Base-by-base conservation (phyloP, 768 basidiomycete genomes). In the Leccinum incarnatum region DNA sequence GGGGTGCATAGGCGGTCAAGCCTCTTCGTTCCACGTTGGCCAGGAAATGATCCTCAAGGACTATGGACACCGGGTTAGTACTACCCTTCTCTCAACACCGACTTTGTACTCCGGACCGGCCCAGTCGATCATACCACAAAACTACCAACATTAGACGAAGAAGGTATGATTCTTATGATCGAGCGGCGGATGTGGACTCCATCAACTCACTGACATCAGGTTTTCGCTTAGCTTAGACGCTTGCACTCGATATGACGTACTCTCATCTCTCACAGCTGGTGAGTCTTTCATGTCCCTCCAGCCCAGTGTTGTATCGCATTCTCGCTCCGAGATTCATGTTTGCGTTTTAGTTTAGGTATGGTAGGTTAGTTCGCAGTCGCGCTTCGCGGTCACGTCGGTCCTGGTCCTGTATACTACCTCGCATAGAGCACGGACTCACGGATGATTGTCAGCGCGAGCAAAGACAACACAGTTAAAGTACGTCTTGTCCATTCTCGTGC, bases 361-460 rank as follows among this genome's bases (percentile, higher is more conserved):
- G 84, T 87, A 59, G 88, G 86, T 45, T 94, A 92, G 71, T 98
- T 95, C 69, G 83, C 97, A 17, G 92, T 93, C 25, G 92, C 90
- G 23, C 78, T 97, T 45, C 78, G 96, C 27, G 95, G 96, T 0
- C 96, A 99, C 69, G 89, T 98, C 15, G 93, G 89, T 6, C 87
- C 93, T 9, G 96, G 89, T 6, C 87, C 93, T 9, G 96, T 98
- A 14, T 98, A 98, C 71, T 80, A 97, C 42, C 79, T 99, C 36
- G 87, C 94, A 4, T 99, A 96, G 96, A 95, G 91, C 59, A 89
- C 93, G 4, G 96, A 98, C 77, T 90, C 91, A 47, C 75, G 96
- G 60, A 82, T 95, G 82, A 76, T 99, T 29, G 87, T 98, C 56
- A 95, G 92, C 61, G 95, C 95, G 7, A 95, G 92, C 69, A 98